Evolutionary conservation across 345 rosid genomes (phyloP), one percentile per base, ranked within the genome.

Genomic region (Lagerstroemia speciosa): DNA sequence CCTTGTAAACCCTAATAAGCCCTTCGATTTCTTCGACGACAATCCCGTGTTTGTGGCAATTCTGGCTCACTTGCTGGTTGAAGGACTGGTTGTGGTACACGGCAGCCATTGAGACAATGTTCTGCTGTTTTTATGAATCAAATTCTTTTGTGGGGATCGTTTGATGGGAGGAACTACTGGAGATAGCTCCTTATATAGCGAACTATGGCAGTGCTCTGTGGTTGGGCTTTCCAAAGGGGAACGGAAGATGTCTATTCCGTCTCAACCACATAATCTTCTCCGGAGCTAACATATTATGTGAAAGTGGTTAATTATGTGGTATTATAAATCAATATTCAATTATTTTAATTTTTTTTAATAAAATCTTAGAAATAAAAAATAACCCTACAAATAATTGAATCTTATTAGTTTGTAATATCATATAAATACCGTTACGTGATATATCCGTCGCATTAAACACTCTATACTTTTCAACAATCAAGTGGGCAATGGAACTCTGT

Each of bases 11-110:
- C 74, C 71, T 83, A 16, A 89, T 78, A 30, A 92, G 77, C 31
- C 96, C 98, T 29, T 74, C 73, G 29, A 92, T 83, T 68, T 86
- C 96, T 38, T 86, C 96, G 12, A 68, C 48, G 38, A 82, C 79
- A 36, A 74, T 73, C 22, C 83, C 84, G 33, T 75, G 86, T 62
- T 80, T 81, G 58, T 74, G 79, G 65, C 68, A 57, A 27, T 66
- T 70, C 67, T 81, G 73, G 43, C 72, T 76, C 30, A 67, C 70
- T 50, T 78, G 78, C 24, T 55, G 78, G 72, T 67, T 81, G 63
- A 74, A 65, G 17, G 69, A 65, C 66, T 80, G 75, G 64, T 76
- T 76, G 16, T 62, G 48, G 57, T 82, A 73, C 73, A 83, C 66
- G 8, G 91, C 71, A 60, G 82, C 83, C 96, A 88, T 88, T 53